Evolutionary conservation across 345 rosid species (phyloP).

Genomic region (Barbarea vulgaris): DNA sequence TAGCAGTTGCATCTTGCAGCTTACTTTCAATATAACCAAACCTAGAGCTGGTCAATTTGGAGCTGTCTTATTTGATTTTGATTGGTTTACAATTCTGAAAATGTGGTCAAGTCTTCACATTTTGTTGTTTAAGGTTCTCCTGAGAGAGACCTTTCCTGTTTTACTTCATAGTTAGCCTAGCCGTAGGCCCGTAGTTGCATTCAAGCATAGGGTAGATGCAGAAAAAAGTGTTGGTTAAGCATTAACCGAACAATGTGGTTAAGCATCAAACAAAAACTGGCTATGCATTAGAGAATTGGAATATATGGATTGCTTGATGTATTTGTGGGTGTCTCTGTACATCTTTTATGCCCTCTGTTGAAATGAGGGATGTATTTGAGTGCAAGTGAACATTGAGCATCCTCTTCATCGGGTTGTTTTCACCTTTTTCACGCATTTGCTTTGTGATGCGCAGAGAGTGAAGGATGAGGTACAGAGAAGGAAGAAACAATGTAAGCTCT

Average conservation of each 20-base stretch:
- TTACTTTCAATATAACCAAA: background rate
- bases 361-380: background rate
- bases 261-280: background rate
- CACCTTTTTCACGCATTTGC: background rate
- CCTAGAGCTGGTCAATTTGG: background rate
- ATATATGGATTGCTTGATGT: background rate
- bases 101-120: background rate
- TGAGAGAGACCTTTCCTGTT: background rate
- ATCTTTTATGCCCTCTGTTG: background rate
- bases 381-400: background rate
- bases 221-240: background rate
- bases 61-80: background rate
- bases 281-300: background rate
- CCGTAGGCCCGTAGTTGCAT: background rate
- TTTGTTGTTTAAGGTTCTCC: background rate
- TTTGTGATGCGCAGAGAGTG: conserved; percentile 57
- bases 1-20: background rate
- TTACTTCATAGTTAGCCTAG: background rate
- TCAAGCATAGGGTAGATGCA: background rate
- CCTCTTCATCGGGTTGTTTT: background rate
- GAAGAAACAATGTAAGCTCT: conserved; percentile 44
- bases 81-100: background rate
- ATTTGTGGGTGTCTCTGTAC: background rate
- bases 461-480: conserved; percentile 73
- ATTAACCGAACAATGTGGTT: background rate